Evolutionary conservation across 2,329 filamentous ascomycete genomes (phyloP).

Genomic region (Clarireedia hainanense): DNA sequence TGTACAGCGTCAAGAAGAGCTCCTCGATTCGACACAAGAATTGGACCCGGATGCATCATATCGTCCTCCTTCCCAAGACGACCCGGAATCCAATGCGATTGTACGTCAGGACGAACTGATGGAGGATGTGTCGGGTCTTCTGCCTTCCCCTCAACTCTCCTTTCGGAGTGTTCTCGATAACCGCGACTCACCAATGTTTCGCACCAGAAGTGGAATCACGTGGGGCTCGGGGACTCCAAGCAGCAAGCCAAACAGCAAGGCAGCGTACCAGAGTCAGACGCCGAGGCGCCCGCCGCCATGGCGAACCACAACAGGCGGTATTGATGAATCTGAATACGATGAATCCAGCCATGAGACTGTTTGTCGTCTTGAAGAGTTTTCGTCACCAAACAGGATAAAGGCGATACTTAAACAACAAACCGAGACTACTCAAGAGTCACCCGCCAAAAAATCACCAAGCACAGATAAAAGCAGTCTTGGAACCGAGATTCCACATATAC

Average conservation of each 20-base stretch:
- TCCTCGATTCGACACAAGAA: constrained; percentile 14
- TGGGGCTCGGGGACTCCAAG: neutral
- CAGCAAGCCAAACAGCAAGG: neutral
- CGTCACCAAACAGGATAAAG: constrained; percentile 43
- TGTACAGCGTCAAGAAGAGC: constrained; percentile 26
- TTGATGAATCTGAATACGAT: constrained; percentile 47
- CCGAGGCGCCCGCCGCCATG: constrained; percentile 12
- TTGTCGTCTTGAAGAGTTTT: constrained; percentile 25
- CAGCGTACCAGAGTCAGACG: neutral
- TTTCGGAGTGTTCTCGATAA: constrained; percentile 26
- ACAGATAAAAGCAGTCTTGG: constrained; percentile 1
- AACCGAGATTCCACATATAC: neutral
- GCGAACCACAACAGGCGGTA: constrained; percentile 31
- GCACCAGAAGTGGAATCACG: neutral
- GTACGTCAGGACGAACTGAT: neutral
- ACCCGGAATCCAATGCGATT: neutral
- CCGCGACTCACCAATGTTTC: constrained; percentile 23
- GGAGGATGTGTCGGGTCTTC: neutral
- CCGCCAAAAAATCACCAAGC: neutral
- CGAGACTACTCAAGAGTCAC: constrained; percentile 22
- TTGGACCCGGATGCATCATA: constrained; percentile 22
- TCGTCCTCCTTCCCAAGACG: constrained; percentile 1
- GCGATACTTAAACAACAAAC: constrained; percentile 39
- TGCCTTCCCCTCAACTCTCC: constrained; percentile 20
- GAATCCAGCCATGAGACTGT: constrained; percentile 35